Percentiles rank a stretch among this genome's conserved stretches.
These are phyloP conservation scores for Hansenula sp. DNA, from an alignment of 1,139 yeast genomes.

Conservation along the genomic window DNA sequence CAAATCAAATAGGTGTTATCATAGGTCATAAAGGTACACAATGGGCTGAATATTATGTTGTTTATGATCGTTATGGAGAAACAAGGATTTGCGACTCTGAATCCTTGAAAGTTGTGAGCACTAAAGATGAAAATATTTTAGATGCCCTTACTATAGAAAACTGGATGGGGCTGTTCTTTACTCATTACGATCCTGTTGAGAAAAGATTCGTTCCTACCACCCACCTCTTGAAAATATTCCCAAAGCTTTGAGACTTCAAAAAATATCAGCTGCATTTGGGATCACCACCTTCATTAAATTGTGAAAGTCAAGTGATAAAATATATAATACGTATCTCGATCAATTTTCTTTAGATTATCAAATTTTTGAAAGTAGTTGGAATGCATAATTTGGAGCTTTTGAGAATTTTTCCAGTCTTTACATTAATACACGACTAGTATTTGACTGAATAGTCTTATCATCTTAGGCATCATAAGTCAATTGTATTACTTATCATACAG, in stretches of 20 bases:
- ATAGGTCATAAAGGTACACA: not conserved
- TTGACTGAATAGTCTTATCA: too few species aligned
- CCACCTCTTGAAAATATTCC: not conserved
- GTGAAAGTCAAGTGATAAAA: too few species aligned
- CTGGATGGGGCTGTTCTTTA: not conserved
- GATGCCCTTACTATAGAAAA: not conserved
- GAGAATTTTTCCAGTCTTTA: too few species aligned
- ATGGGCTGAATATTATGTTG: not conserved
- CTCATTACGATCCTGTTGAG: not conserved
- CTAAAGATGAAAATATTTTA: not conserved
- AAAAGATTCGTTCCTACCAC: not conserved
- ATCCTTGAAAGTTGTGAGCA: not conserved
- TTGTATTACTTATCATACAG: too few species aligned
- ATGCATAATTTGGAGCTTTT: too few species aligned
- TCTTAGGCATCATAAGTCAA: too few species aligned
- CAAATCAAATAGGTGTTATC: not conserved
- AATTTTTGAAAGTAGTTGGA: too few species aligned
- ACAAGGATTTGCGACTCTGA: not conserved
- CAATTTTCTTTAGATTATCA: too few species aligned
- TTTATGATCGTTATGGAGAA: not conserved
- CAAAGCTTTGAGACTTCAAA: not conserved
- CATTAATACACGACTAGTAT: too few species aligned
- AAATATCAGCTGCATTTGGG: too few species aligned
- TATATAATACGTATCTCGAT: too few species aligned
- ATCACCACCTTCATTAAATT: too few species aligned